Percentiles rank a stretch among this genome's conserved stretches.
These are phyloP conservation scores for Metschnikowia chrysomelidarum DNA, from an alignment of 805 yeast genomes.

Conservation along the genomic window DNA sequence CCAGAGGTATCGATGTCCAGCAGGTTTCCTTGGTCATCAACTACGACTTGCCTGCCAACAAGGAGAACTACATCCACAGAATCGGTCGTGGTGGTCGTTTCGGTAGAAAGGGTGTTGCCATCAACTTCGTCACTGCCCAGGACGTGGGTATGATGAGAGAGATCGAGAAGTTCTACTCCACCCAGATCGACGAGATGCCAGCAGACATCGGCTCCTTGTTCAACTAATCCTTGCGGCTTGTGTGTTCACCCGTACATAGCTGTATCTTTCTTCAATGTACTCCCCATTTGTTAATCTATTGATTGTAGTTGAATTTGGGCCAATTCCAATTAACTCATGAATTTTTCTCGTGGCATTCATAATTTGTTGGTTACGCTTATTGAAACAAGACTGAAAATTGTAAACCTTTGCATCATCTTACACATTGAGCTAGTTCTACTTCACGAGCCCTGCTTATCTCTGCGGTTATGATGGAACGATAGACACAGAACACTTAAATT, in stretches of 20 bases:
- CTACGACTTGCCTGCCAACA: conserved; percentile 86
- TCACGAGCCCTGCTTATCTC: too few relatives aligned
- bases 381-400: not conserved
- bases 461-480: too few relatives aligned
- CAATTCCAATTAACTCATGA: too few relatives aligned
- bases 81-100: conserved; percentile 98
- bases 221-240: conserved; percentile 31
- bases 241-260: conserved; percentile 1
- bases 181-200: conserved; percentile 93
- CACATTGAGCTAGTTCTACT: too few relatives aligned
- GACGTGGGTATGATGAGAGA: conserved; percentile 76
- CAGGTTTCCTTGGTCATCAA: conserved; percentile 94
- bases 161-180: conserved; percentile 85
- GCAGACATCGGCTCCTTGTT: conserved; percentile 57
- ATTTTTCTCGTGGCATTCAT: too few relatives aligned
- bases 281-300: conserved; percentile 1
- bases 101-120: conserved; percentile 98
- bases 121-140: conserved; percentile 83
- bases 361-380: not conserved
- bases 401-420: not conserved
- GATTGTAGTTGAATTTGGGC: too few relatives aligned
- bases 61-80: conserved; percentile 94
- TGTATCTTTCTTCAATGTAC: conserved; percentile 7
- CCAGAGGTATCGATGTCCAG: conserved; percentile 83
- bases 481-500: too few relatives aligned